phyloP scores from a whole-genome alignment of 1,284 basidiomycete species.

The Heterobasidion occidentale region DNA sequence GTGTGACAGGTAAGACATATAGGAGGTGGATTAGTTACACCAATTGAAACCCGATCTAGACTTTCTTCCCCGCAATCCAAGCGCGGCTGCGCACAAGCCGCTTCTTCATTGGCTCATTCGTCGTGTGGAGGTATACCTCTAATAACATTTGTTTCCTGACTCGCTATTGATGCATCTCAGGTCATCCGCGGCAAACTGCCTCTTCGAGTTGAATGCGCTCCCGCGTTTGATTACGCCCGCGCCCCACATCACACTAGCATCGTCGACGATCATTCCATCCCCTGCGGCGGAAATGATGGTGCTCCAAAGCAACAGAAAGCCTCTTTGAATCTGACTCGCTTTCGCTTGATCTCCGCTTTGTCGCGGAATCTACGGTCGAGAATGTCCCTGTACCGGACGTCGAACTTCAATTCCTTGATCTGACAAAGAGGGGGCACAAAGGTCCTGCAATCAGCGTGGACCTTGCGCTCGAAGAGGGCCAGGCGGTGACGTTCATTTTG shows the following conservation, averaged over 20 bases:
- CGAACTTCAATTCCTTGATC: constrained; percentile 50
- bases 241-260: constrained; percentile 61
- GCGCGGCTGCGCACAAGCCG: constrained; percentile 39
- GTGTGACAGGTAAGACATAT: constrained; percentile 53
- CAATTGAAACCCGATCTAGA: constrained; percentile 31
- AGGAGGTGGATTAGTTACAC: background rate
- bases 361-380: constrained; percentile 47
- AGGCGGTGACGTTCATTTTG: constrained; percentile 79
- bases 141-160: background rate
- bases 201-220: constrained; percentile 79
- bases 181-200: constrained; percentile 74
- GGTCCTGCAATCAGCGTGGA: constrained; percentile 46
- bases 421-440: constrained; percentile 57
- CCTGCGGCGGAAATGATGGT: constrained; percentile 9
- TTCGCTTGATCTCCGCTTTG: constrained; percentile 69
- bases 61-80: constrained; percentile 66
- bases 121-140: constrained; percentile 57
- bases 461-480: constrained; percentile 70
- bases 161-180: constrained; percentile 19
- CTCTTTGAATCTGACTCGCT: constrained; percentile 61
- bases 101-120: constrained; percentile 85
- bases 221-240: constrained; percentile 89
- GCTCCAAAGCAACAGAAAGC: constrained; percentile 45
- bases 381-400: constrained; percentile 44
- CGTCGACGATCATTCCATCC: constrained; percentile 39